Base-by-base conservation (phyloP, 1,139 yeast genomes). In the Candida pseudocylindracea region DNA sequence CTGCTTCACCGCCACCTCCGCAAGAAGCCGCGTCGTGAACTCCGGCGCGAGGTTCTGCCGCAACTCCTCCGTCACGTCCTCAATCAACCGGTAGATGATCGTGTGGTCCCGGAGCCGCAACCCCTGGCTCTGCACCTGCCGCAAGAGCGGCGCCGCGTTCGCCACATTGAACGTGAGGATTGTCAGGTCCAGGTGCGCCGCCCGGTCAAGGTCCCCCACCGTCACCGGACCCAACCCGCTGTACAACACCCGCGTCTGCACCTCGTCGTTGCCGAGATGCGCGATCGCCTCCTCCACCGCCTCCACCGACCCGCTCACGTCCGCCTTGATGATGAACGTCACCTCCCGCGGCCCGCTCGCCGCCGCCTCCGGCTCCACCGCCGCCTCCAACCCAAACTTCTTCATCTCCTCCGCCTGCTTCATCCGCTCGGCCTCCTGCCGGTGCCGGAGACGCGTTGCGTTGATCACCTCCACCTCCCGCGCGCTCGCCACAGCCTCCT, bases 171-270 rank as follows among this genome's bases (percentile, higher is more conserved):
- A 88, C 29, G 92, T 72, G 26, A 88, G 48, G 27, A 88, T 73
- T 8, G 63, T 58, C 1, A 93, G 92, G 28, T 59, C 61, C 4
- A 93, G 64, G 1, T 83, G 63, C 35, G 69, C 67, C 2, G 98
- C 98, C 44, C 85, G 58, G 31, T 74, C 78, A 28, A 88, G 50
- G 50, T 88, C 98, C 3, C 72, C 63, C 36, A 80, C 94, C 2
- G 78, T 72, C 9, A 93, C 91, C 0, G 73, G 54, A 1, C 98
- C 98, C 2, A 88, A 95, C 29, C 74, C 85, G 33, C 72, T 63
- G 32, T 67, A 67, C 4, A 88, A 50, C 2, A 88, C 72, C 12
- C 61, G 54, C 5, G 88, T 67, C 37, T 60, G 57, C 10, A 88
- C 88, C 45, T 79, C 93, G 2, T 75, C 79, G 49, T 88, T 85